Evolutionary conservation across 2,329 filamentous ascomycete genomes (phyloP), one percentile per base, ranked within the genome.

Genomic region (Fonsecaea multimorphosa): DNA sequence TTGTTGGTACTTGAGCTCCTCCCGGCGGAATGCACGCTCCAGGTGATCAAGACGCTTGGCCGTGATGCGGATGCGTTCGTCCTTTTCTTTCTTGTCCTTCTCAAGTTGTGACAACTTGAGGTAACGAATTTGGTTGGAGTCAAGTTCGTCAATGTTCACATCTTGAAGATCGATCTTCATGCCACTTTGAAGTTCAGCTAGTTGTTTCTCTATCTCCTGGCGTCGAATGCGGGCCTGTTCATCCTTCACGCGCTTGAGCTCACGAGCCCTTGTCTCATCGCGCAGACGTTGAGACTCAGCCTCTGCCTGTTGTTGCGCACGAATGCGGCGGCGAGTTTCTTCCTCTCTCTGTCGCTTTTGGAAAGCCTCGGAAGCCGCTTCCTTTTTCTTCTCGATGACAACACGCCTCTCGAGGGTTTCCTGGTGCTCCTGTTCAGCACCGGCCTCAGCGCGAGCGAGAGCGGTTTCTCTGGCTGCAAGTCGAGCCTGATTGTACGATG

Each of bases 21-120:
- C 95, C 78, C 94, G 92, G 74, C 95, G 90, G 86, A 96, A 96
- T 40, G 95, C 95, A 82, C 95, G 91, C 84, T 99, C 95, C 73
- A 99, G 83, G 81, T 99, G 94, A 76, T 99, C 95, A 74, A 97
- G 91, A 70, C 95, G 91, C 87, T 97, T 98, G 78, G 91, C 92
- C 67, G 93, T 96, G 73, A 96, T 88, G 74, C 93, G 90, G 60
- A 98, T 87, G 77, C 91, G 92, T 81, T 97, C 93, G 70, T 91
- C 92, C 72, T 97, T 89, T 76, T 95, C 93, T 75, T 94, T 96
- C 89, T 98, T 99, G 84, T 98, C 95, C 73, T 94, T 93, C 82
- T 98, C 95, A 11, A 99, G 87, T 80, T 97, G 94, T 67, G 92
- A 91, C 64, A 99, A 87, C 85, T 98, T 98, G 82, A 99, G 90